phyloP scores from a whole-genome alignment of 1,284 basidiomycete genomes.

The Psilocybe mexicana region DNA sequence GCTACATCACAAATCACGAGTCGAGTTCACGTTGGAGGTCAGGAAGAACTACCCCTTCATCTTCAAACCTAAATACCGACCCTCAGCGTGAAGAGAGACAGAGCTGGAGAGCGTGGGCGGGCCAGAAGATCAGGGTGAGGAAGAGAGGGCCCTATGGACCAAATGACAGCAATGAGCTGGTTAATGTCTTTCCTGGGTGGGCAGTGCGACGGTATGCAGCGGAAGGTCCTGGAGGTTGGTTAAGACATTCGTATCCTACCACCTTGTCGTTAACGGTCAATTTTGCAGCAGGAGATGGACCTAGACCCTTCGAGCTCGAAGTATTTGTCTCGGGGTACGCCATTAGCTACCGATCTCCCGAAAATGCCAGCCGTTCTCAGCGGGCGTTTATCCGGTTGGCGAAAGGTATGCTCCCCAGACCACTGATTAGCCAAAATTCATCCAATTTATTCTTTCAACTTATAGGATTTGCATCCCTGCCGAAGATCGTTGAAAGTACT shows the following conservation, averaged over 20 bases:
- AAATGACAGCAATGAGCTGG: conserved; percentile 31
- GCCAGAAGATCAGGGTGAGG: conserved; percentile 40
- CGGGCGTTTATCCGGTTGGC: conserved; percentile 76
- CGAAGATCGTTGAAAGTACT: conserved; percentile 28
- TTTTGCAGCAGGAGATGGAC: conserved; percentile 6
- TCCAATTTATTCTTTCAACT: not conserved
- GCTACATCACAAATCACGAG: conserved; percentile 30
- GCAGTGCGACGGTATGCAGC: conserved; percentile 41
- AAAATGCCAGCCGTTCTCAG: conserved; percentile 70
- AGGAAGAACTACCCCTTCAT: conserved; percentile 8
- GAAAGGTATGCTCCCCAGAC: conserved; percentile 52
- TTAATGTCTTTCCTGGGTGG: conserved; percentile 57
- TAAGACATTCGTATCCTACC: not conserved
- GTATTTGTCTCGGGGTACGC: conserved; percentile 79
- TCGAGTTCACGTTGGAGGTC: conserved; percentile 13
- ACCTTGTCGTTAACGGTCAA: not conserved
- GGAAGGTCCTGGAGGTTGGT: conserved; percentile 16
- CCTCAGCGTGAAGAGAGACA: conserved; percentile 21
- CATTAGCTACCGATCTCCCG: conserved; percentile 58
- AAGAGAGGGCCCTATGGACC: conserved; percentile 20
- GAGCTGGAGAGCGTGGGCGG: conserved; percentile 47
- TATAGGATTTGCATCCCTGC: conserved; percentile 36
- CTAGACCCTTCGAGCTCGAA: conserved; percentile 65
- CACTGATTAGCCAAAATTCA: not conserved
- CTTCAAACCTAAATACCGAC: not conserved